These are phyloP conservation scores for Karstenula rhodostoma DNA, from an alignment of 2,329 filamentous ascomycete genomes.

Conservation along the genomic window DNA sequence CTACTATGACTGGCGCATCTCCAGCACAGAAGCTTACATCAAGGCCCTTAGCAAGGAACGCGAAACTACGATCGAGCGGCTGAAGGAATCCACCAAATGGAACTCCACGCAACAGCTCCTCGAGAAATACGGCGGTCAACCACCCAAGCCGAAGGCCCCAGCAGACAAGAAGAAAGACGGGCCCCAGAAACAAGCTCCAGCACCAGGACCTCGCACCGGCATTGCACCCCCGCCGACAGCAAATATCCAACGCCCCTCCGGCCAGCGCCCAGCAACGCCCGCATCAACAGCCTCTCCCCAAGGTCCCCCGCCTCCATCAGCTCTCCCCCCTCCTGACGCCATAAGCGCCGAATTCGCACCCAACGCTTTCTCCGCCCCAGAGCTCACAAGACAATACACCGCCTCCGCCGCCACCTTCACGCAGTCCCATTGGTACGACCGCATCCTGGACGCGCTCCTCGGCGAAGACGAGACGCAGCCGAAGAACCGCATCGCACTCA, in stretches of 20 bases:
- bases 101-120: slow-evolving; percentile 92
- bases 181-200: slow-evolving; percentile 35
- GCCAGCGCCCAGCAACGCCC: slow-evolving; percentile 43
- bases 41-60: slow-evolving; percentile 81
- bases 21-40: slow-evolving; percentile 71
- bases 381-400: slow-evolving; percentile 41
- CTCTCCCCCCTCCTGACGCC: slow-evolving; percentile 26
- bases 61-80: slow-evolving; percentile 86
- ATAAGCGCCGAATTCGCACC: slow-evolving; percentile 73
- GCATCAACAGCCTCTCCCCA: slow-evolving; percentile 27
- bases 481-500: slow-evolving; percentile 88
- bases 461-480: slow-evolving; percentile 94
- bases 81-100: slow-evolving; percentile 95
- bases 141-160: slow-evolving; percentile 51
- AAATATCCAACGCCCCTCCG: slow-evolving; percentile 62
- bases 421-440: slow-evolving; percentile 87
- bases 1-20: slow-evolving; percentile 84
- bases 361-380: slow-evolving; percentile 65
- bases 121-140: slow-evolving; percentile 84
- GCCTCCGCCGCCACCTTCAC: slow-evolving; percentile 48
- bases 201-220: slow-evolving; percentile 57
- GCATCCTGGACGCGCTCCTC: slow-evolving; percentile 87
- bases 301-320: slow-evolving; percentile 25
- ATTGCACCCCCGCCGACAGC: slow-evolving; percentile 70
- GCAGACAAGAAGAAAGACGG: slow-evolving; percentile 42